These are phyloP conservation scores for Malus hybrid DNA, from an alignment of 331 rosid species.

Conservation along the genomic window DNA sequence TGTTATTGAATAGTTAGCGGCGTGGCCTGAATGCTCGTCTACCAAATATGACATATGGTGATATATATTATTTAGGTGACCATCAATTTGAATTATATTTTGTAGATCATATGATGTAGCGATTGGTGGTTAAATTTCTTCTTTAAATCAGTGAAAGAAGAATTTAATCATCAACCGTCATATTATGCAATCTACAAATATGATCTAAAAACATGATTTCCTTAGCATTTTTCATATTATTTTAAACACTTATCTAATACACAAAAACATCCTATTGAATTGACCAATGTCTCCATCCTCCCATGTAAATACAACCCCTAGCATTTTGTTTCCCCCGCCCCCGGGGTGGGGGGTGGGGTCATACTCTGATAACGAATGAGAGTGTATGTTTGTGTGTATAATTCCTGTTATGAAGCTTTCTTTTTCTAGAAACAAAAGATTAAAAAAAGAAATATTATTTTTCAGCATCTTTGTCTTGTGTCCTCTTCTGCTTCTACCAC, in stretches of 20 bases:
- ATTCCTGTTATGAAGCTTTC: background rate
- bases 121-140: no score
- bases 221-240: no score
- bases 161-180: no score
- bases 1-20: conserved; percentile 24
- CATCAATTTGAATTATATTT: no score
- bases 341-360: no score
- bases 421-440: background rate
- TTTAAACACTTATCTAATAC: conserved; percentile 10
- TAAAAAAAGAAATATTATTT: conserved; percentile 13
- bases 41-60: conserved; percentile 4
- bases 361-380: background rate
- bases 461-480: conserved; percentile 26
- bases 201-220: no score
- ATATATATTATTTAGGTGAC: background rate
- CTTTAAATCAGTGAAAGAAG: no score
- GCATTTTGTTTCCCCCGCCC: conserved; percentile 26
- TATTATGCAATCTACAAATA: no score
- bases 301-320: conserved; percentile 30
- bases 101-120: no score
- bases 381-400: background rate
- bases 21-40: conserved; percentile 62
- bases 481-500: conserved; percentile 13
- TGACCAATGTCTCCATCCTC: conserved; percentile 34
- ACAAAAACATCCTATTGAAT: conserved; percentile 24